phyloP scores from a whole-genome alignment of 345 rosid genomes.

The Punica granatum region DNA sequence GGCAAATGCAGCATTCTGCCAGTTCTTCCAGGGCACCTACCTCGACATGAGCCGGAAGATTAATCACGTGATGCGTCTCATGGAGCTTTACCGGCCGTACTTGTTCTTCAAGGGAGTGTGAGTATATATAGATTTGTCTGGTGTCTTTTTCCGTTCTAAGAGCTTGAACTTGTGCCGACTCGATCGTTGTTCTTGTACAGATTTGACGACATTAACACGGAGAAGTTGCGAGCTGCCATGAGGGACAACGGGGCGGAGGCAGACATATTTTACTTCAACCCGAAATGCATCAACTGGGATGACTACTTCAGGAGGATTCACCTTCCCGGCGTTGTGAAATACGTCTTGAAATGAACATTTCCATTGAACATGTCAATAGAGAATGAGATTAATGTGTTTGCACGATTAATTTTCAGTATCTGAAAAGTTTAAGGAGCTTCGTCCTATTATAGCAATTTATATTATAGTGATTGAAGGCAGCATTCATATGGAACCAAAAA shows the following conservation, averaged over 20 bases:
- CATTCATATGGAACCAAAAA: background rate
- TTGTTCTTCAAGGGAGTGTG: constrained; percentile 73
- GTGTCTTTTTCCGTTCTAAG: background rate
- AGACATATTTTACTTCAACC: constrained; percentile 41
- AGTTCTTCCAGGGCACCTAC: constrained; percentile 28
- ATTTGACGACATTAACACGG: constrained; percentile 57
- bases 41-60: constrained; percentile 43
- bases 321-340: constrained; percentile 51
- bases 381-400: background rate
- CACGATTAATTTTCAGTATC: background rate
- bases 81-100: constrained; percentile 74
- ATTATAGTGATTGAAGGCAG: too few species aligned
- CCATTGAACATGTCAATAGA: background rate
- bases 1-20: constrained; percentile 42
- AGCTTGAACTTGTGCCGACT: background rate
- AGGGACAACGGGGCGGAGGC: constrained; percentile 25
- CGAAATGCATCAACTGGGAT: constrained; percentile 52
- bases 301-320: constrained; percentile 48
- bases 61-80: constrained; percentile 49
- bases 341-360: constrained; percentile 32
- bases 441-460: background rate
- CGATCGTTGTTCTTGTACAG: constrained; percentile 20
- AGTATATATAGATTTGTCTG: constrained; percentile 10
- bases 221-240: constrained; percentile 29
- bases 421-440: background rate